Base-by-base conservation (phyloP, 495 filamentous ascomycete genomes). In the Penicillium dipodomyicola region DNA sequence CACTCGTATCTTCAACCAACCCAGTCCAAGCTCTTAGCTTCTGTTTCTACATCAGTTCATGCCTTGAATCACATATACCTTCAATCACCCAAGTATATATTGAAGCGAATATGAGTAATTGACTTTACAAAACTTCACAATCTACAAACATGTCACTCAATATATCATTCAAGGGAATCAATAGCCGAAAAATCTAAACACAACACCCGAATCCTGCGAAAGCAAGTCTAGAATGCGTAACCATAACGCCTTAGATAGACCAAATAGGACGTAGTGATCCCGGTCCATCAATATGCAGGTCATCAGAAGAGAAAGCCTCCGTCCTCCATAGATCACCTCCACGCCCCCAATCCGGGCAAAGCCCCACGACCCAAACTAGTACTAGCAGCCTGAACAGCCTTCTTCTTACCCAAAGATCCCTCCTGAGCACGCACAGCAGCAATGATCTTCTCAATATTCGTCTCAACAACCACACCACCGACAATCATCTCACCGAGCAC, bases 401-500 rank as follows among this genome's bases (percentile, higher is more conserved):
- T 75, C 73, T 86, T 82, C 77, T 92, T 96, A 11, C 84, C 86
- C 14, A 89, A 80, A 20, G 80, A 83, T 25, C 92, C 93, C 68
- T 95, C 89, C 64, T 93, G 88, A 25, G 78, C 83, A 54, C 81
- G 84, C 2, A 97, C 94, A 2, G 90, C 92, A 23, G 87, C 82
- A 14, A 97, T 88, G 47, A 97, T 91, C 74, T 82, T 87, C 27
- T 93, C 90, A 54, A 93, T 75, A 65, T 87, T 87, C 32, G 95
- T 98, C 76, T 98, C 94, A 25, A 97, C 85, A 29, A 97, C 95
- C 40, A 97, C 91, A 2, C 94, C 94, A 12, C 95, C 94, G 5
- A 97, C 88, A 52, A 98, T 86, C 90, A 98, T 95, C 82, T 98
- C 94, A 61, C 84, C 83, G 22, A 98, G 77, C 23, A 88, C 84